These are phyloP conservation scores for Mycena alexandri DNA, from an alignment of 768 basidiomycete species.

Conservation along the genomic window DNA sequence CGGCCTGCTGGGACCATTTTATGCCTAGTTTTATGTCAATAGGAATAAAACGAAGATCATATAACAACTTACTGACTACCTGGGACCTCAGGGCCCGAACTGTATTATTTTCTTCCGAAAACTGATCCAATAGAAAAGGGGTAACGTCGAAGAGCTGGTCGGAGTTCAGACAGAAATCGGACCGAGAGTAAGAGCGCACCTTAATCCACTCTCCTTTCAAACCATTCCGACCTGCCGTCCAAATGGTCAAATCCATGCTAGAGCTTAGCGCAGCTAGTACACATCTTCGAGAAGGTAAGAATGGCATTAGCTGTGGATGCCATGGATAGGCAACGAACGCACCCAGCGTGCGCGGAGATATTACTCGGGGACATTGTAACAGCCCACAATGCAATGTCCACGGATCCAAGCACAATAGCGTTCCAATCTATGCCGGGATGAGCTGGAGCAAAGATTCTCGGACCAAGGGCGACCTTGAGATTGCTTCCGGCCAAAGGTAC, in stretches of 20 bases:
- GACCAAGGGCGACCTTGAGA: conserved; percentile 55
- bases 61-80: conserved; percentile 61
- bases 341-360: conserved; percentile 73
- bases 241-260: conserved; percentile 81
- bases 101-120: conserved; percentile 39
- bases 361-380: conserved; percentile 78
- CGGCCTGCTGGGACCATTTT: conserved; percentile 74
- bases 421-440: conserved; percentile 68
- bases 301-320: neutral
- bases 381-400: conserved; percentile 72
- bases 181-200: conserved; percentile 49
- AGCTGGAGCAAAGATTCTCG: neutral
- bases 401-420: conserved; percentile 74
- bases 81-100: conserved; percentile 65
- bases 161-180: neutral
- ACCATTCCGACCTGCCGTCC: conserved; percentile 74
- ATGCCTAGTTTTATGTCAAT: conserved; percentile 60
- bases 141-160: conserved; percentile 70
- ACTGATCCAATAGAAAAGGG: conserved; percentile 56
- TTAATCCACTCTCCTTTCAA: conserved; percentile 81
- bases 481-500: conserved; percentile 61
- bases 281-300: conserved; percentile 58
- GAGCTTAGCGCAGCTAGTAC: conserved; percentile 76
- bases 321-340: conserved; percentile 27
- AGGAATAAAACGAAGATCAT: neutral